Percentiles rank a stretch among this genome's conserved stretches.
Conservation (phyloP, 2,329 filamentous ascomycete species). For the Fusarium phyllophilum region DNA sequence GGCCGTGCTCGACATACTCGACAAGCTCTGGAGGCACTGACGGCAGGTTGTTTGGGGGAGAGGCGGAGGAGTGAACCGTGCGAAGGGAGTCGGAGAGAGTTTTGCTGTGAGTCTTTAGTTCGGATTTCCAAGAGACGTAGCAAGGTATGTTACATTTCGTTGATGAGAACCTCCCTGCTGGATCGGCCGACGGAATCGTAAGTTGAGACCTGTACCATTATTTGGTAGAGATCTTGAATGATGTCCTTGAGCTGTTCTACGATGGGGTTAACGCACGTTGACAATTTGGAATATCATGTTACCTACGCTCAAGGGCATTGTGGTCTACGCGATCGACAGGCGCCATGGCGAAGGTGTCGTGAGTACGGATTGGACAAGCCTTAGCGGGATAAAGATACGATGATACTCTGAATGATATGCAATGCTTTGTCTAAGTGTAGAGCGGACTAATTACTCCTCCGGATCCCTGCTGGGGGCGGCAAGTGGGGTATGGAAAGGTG, state of each 20-base stretch:
- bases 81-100: slow-evolving; percentile 54
- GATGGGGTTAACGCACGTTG: slow-evolving; percentile 12
- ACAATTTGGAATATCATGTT: neutral
- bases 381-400: slow-evolving; percentile 8
- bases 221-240: slow-evolving; percentile 71
- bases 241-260: slow-evolving; percentile 69
- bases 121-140: neutral
- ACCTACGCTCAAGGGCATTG: slow-evolving; percentile 53
- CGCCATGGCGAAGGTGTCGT: slow-evolving; percentile 49
- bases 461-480: slow-evolving; percentile 1
- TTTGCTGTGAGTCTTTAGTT: slow-evolving; percentile 44
- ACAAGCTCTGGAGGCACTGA: slow-evolving; percentile 70
- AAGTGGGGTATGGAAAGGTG: slow-evolving; percentile 21
- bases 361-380: neutral
- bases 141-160: slow-evolving; percentile 56
- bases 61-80: slow-evolving; percentile 53
- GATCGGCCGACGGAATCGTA: slow-evolving; percentile 66
- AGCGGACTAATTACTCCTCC: slow-evolving; percentile 28
- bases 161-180: slow-evolving; percentile 65
- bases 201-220: slow-evolving; percentile 70
- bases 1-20: slow-evolving; percentile 75
- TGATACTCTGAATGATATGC: neutral
- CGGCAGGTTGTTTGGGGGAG: slow-evolving; percentile 57
- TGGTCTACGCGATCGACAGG: slow-evolving; percentile 54
- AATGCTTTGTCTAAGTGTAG: neutral